Conservation (phyloP, 371 early-diverging fungal genomes). For the Lichtheimia ornata region DNA sequence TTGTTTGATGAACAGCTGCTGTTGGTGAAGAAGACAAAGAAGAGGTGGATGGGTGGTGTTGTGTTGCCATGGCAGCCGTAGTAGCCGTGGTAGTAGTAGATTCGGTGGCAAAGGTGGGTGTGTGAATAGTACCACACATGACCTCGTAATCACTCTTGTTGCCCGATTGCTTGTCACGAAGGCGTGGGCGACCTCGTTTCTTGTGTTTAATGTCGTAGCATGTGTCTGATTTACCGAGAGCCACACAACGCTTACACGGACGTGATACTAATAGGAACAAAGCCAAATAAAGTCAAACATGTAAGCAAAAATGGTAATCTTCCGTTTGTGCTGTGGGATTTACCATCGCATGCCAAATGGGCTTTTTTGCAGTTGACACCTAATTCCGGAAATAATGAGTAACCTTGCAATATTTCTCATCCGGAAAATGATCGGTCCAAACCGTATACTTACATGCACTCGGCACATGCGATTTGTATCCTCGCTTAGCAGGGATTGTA, state of each 20-base stretch:
- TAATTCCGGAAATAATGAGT: slow-evolving; percentile 5
- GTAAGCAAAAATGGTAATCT: too few species aligned
- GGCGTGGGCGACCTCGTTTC: slow-evolving; percentile 71
- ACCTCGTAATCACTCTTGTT: background rate
- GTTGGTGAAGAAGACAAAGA: slow-evolving; percentile 9
- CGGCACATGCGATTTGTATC: slow-evolving; percentile 23
- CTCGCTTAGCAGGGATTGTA: slow-evolving; percentile 18
- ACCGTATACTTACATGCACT: slow-evolving; percentile 17
- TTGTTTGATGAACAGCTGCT: background rate
- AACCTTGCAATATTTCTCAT: too few species aligned
- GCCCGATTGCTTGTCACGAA: slow-evolving; percentile 40
- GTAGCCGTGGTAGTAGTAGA: background rate
- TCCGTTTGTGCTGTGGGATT: background rate
- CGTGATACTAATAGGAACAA: slow-evolving; percentile 42
- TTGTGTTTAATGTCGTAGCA: slow-evolving; percentile 75
- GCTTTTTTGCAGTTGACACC: slow-evolving; percentile 71
- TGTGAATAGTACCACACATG: slow-evolving; percentile 12
- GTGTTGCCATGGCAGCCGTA: background rate
- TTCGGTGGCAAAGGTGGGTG: slow-evolving; percentile 10
- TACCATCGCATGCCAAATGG: slow-evolving; percentile 70
- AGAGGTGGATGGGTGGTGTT: slow-evolving; percentile 1
- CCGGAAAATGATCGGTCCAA: too few species aligned
- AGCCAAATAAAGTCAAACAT: too few species aligned
- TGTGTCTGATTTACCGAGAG: slow-evolving; percentile 64
- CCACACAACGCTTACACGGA: slow-evolving; percentile 69